phyloP scores from a whole-genome alignment of 352 stramenopile genomes.

The Phytophthora citrophthora region DNA sequence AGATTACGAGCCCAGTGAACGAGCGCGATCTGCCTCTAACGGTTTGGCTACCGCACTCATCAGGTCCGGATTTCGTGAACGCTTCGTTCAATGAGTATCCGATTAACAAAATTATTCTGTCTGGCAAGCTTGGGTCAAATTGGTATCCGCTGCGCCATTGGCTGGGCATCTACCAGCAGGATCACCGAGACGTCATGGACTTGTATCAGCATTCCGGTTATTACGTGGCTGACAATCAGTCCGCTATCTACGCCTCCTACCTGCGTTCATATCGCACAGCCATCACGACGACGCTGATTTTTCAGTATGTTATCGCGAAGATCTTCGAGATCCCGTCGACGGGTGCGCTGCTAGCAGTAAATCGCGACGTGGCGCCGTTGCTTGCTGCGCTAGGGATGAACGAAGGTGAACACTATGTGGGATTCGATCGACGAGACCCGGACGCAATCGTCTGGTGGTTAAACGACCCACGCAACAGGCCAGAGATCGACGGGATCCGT shows the following conservation, averaged over 20 bases:
- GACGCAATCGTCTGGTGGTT: constrained; percentile 57
- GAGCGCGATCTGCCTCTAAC: constrained; percentile 66
- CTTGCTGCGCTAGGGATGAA: constrained; percentile 60
- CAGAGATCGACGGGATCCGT: constrained; percentile 67
- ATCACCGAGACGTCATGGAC: constrained; percentile 61
- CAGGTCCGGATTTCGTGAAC: constrained; percentile 65
- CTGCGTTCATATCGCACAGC: constrained; percentile 71
- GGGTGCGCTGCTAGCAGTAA: constrained; percentile 68
- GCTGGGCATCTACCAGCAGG: constrained; percentile 58
- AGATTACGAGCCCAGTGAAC: constrained; percentile 52
- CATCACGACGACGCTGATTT: constrained; percentile 78
- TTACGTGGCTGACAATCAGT: constrained; percentile 64
- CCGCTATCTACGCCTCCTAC: constrained; percentile 69
- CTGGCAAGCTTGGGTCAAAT: constrained; percentile 52
- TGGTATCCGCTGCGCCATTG: constrained; percentile 79
- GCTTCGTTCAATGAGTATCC: constrained; percentile 70
- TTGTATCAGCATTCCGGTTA: constrained; percentile 67
- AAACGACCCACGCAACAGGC: constrained; percentile 51
- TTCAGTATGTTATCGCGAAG: constrained; percentile 82
- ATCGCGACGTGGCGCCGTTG: constrained; percentile 62
- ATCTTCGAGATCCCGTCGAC: constrained; percentile 84
- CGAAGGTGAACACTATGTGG: constrained; percentile 68
- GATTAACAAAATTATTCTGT: constrained; percentile 80
- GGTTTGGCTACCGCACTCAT: constrained; percentile 74
- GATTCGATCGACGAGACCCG: constrained; percentile 63